A percentile compares a stretch with the other conserved stretches of the same genome.
These are phyloP conservation scores for Stachybotrys chartarum DNA, from an alignment of 2,329 filamentous ascomycete genomes.

Conservation along the genomic window DNA sequence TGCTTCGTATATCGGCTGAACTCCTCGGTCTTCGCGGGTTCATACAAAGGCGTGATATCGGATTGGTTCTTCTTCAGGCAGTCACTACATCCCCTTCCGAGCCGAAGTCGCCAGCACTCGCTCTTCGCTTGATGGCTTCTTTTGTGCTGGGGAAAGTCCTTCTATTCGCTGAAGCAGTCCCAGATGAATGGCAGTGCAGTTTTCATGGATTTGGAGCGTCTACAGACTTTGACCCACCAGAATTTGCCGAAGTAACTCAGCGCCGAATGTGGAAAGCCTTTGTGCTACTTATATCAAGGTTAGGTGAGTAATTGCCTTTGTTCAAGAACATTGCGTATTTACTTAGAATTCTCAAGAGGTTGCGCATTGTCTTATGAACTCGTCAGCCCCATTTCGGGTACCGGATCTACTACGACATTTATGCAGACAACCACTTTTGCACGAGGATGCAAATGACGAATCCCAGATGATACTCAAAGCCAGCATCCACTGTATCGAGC, in stretches of 20 bases:
- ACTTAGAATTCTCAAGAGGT: not conserved
- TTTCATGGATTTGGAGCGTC: not conserved
- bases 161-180: not conserved
- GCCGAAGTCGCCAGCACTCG: not conserved
- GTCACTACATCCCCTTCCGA: not conserved
- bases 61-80: not conserved
- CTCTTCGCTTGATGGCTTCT: not conserved
- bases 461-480: not conserved
- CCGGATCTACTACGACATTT: not conserved
- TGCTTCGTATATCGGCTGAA: not conserved
- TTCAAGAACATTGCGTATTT: not conserved
- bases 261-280: not conserved
- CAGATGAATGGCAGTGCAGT: not conserved
- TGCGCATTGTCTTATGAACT: not conserved
- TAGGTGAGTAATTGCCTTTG: not conserved
- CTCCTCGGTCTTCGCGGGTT: not conserved
- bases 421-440: not conserved
- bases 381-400: not conserved
- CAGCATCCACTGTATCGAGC: not conserved
- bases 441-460: not conserved
- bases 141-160: not conserved
- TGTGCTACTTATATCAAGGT: not conserved
- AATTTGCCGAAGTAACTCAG: not conserved
- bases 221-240: not conserved
- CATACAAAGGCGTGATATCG: not conserved